Percentiles rank a stretch among this genome's conserved stretches.
Conservation (phyloP, 345 rosid genomes). For the Sisymbrium altissimum region DNA sequence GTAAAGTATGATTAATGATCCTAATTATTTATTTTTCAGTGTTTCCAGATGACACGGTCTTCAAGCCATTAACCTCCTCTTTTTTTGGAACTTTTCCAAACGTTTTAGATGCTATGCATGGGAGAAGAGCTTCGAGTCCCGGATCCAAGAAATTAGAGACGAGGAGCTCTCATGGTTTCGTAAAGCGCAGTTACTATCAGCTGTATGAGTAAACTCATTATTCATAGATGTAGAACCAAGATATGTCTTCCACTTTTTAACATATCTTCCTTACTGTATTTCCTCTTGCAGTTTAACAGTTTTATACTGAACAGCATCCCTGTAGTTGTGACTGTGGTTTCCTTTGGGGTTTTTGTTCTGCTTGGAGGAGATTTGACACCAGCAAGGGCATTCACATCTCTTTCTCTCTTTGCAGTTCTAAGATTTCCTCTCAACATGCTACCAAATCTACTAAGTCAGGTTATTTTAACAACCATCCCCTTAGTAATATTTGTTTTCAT, state of each 20-base stretch:
- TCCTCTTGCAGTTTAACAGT: slow-evolving; percentile 67
- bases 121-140: slow-evolving; percentile 88
- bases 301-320: slow-evolving; percentile 88
- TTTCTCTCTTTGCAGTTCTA: slow-evolving; percentile 79
- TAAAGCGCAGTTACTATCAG: slow-evolving; percentile 72
- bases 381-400: slow-evolving; percentile 94
- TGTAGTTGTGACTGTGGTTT: slow-evolving; percentile 73
- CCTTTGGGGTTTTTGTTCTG: slow-evolving; percentile 85
- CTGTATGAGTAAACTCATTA: slow-evolving; percentile 47
- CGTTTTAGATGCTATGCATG: slow-evolving; percentile 85
- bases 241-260: not conserved
- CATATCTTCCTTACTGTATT: slow-evolving; percentile 18
- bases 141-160: slow-evolving; percentile 59
- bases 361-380: slow-evolving; percentile 97
- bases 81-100: not conserved
- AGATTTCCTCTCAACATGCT: slow-evolving; percentile 78
- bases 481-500: not conserved
- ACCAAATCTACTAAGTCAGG: slow-evolving; percentile 89
- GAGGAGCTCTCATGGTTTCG: slow-evolving; percentile 93
- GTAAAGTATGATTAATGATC: slow-evolving; percentile 67
- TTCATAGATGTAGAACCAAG: not conserved
- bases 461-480: slow-evolving; percentile 22
- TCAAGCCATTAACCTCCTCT: not conserved
- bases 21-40: not conserved
- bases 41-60: slow-evolving; percentile 5